A percentile compares a stretch with the other conserved stretches of the same genome.
These are phyloP conservation scores for Phycomyces blakesleeanus DNA, from an alignment of 192 early-diverging fungal genomes.

Conservation along the genomic window DNA sequence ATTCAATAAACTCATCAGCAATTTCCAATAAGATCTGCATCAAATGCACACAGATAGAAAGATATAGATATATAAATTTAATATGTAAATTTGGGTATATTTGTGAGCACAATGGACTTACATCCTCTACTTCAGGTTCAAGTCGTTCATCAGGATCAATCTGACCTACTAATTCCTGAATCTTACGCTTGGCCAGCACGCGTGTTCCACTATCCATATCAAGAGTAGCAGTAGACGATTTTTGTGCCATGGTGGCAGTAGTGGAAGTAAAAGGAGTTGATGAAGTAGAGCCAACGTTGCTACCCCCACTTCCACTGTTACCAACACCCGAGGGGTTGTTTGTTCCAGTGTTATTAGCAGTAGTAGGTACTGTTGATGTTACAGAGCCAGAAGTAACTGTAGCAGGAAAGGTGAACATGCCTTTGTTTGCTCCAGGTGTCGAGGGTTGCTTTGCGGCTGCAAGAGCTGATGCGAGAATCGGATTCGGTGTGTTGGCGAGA, in stretches of 20 bases:
- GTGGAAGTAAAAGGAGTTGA: not conserved
- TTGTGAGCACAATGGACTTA: constrained; percentile 28
- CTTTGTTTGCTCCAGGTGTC: not conserved
- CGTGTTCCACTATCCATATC: constrained; percentile 29
- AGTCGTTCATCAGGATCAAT: constrained; percentile 76
- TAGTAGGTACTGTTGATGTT: no score
- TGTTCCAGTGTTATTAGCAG: no score
- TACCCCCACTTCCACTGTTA: no score
- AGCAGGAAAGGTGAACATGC: constrained; percentile 1
- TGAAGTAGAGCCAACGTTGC: no score
- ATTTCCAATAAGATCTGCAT: constrained; percentile 73
- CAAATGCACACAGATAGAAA: not conserved
- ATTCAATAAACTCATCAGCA: constrained; percentile 86
- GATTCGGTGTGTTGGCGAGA: not conserved
- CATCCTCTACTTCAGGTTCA: constrained; percentile 82
- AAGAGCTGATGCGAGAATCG: not conserved
- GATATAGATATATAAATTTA: no score
- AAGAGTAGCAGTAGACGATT: constrained; percentile 1
- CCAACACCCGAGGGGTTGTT: no score
- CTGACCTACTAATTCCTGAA: constrained; percentile 81
- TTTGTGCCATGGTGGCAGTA: not conserved
- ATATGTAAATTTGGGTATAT: not conserved
- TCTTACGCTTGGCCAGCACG: constrained; percentile 70
- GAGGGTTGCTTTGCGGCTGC: not conserved
- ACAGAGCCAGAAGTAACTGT: not conserved